Evolutionary conservation across 2,329 filamentous ascomycete species (phyloP), one percentile per base, ranked within the genome.

Genomic region (Sphaceloma murrayae): DNA sequence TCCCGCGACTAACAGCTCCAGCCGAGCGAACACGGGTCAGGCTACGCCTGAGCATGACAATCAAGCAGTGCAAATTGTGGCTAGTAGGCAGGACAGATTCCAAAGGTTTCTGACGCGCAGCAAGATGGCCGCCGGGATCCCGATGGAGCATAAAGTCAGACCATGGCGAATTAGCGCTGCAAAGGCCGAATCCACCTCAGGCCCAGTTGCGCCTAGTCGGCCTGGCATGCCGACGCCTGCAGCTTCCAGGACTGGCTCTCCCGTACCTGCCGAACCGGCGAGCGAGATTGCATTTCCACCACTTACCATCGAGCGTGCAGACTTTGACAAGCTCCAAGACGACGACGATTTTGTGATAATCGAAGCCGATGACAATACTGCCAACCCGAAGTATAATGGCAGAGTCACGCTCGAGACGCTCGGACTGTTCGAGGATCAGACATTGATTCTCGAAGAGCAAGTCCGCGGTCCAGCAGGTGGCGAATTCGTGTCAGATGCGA

Each of bases 361-460:
- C 3, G 68, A 72, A 2, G 64, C 73, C 14, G 70, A 73, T 31
- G 89, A 96, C 59, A 70, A 80, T 36, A 91, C 85, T 0, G 66
- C 67, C 46, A 80, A 93, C 54, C 53, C 68, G 2, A 87, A 86
- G 26, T 89, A 84, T 62, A 94, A 93, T 52, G 86, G 87, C 48
- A 40, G 14, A 11, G 13, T 40, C 22, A 77, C 75, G 1, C 63
- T 95, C 36, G 73, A 75, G 31, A 66, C 77, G 44, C 73, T 78
- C 39, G 79, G 80, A 1, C 68, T 95, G 16, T 75, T 72, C n/a
- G 75, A 77, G 22, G 80, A 85, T 49, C 78, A 85, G 56, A 77
- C 80, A 3, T 72, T 95, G 39, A 77, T 94, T n/a, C 67, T 96
- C 4, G 89, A 96, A 58, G 86, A 94, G 59, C 72, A 80, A 49